Base-by-base conservation (phyloP, 352 stramenopile species). In the Globisporangium cystogenes region DNA sequence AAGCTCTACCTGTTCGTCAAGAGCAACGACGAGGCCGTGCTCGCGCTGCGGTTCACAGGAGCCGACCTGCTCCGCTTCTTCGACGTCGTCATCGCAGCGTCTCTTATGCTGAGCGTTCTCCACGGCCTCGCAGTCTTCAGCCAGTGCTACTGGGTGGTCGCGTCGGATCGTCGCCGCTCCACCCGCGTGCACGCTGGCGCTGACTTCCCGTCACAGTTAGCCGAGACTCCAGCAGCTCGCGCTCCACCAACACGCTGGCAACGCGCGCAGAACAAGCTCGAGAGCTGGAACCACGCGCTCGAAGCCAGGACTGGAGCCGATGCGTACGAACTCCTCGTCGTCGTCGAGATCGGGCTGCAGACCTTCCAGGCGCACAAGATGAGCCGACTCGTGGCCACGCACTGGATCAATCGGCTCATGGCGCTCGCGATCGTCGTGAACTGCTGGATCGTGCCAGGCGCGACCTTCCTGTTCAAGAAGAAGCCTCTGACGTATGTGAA, bases 391-490 rank as follows among this genome's bases (percentile, higher is more conserved):
- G 43, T 64, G n/a, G 20, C 45, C 7, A 43, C n/a, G 24, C 14
- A 27, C 40, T 67, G 58, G 62, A 55, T 64, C 37, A 64, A 60
- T 26, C 42, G 58, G 5, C 18, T 66, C 2, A 60, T 44, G 26
- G 49, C 51, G 18, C 12, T 44, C 21, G 43, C 57, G n/a, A 46
- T 70, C 21, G 41, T 67, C 21, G 26, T 58, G 7, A 70, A 70
- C 37, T 71, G 63, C 44, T 67, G 53, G 51, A 59, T 58, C 23
- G 65, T 55, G n/a, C 59, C 55, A 11, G 29, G 63, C 7, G 18
- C 58, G n/a, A 39, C 52, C n/a, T 40, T 44, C 15, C 11, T 57
- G 21, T 36, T 62, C 29, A 36, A 15, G 16, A 50, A 57, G 20
- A 24, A 39, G n/a, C 29, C 56, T 0, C 10, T 53, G 16, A 24